Evolutionary conservation across 176 grass and related monocot genomes (phyloP).

Genomic region (Rhynchospora tenuis): DNA sequence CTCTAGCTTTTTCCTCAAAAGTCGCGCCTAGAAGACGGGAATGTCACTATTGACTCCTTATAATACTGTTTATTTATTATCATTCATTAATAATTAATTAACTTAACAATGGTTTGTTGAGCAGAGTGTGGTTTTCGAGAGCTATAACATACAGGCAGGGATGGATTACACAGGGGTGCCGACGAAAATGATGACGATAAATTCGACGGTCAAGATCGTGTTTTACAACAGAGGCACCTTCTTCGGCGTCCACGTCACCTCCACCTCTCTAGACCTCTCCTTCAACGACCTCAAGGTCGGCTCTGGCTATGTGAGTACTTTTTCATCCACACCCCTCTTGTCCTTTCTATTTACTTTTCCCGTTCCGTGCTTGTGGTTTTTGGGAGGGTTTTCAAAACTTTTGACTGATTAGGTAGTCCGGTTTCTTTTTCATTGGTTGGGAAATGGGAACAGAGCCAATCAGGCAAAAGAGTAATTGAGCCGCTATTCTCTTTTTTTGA

Average conservation of each 20-base stretch:
- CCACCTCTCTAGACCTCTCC: conserved; percentile 65
- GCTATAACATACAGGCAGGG: conserved; percentile 90
- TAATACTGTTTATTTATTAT: not conserved
- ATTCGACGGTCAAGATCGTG: conserved; percentile 77
- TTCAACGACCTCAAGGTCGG: conserved; percentile 83
- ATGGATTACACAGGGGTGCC: conserved; percentile 95
- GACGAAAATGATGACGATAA: conserved; percentile 89
- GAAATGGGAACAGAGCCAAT: not conserved
- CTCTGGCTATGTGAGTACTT: conserved; percentile 57
- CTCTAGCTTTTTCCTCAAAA: conserved; percentile 15
- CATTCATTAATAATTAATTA: not conserved
- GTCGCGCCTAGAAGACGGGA: not conserved
- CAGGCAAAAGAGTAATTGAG: not conserved
- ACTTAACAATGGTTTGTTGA: not conserved
- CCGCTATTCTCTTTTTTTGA: conserved; percentile 2
- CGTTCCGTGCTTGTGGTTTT: not conserved
- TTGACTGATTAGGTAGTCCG: not conserved
- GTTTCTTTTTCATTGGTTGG: conserved; percentile 1
- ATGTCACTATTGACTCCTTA: not conserved
- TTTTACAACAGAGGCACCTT: conserved; percentile 91
- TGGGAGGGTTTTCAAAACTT: not conserved
- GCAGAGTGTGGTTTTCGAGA: conserved; percentile 90
- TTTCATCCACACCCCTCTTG: not conserved
- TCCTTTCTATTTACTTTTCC: not conserved
- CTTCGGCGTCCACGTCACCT: conserved; percentile 91